phyloP scores from a whole-genome alignment of 2,329 filamentous ascomycete species.

The Apiospora sp. region DNA sequence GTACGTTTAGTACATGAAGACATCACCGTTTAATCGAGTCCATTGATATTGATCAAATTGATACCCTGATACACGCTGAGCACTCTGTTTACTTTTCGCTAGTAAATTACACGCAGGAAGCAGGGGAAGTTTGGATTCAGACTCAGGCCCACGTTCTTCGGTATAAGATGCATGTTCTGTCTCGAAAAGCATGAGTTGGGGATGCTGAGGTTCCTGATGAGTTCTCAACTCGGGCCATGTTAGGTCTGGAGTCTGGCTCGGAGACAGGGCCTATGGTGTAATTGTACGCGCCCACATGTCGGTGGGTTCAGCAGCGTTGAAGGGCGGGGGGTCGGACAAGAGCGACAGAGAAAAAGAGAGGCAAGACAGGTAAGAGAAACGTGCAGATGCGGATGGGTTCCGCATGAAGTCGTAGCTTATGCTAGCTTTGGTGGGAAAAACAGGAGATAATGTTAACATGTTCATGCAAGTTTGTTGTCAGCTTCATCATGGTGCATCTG shows the following conservation, averaged over 20 bases:
- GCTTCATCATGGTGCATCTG: neutral
- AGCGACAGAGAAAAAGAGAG: neutral
- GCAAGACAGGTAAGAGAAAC: neutral
- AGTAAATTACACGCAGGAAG: neutral
- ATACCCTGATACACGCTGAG: neutral
- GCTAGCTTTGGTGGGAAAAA: neutral
- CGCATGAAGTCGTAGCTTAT: neutral
- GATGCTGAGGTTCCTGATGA: neutral
- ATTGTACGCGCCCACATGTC: constrained; percentile 8
- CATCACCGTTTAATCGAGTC: neutral
- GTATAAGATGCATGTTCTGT: neutral
- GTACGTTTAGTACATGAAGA: neutral
- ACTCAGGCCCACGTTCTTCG: neutral
- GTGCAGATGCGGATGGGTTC: neutral
- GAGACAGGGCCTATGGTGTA: neutral
- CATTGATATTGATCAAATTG: neutral
- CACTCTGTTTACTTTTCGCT: neutral
- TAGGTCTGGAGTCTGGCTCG: neutral
- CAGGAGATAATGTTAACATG: neutral
- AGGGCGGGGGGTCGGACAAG: neutral
- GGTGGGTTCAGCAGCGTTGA: neutral
- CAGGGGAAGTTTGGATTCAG: neutral
- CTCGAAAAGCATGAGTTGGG: neutral
- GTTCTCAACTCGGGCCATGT: neutral
- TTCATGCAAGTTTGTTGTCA: neutral